These are phyloP conservation scores for Pleurozium schreberi DNA, from an alignment of 225 moss, liverwort and hornwort species.

Conservation along the genomic window DNA sequence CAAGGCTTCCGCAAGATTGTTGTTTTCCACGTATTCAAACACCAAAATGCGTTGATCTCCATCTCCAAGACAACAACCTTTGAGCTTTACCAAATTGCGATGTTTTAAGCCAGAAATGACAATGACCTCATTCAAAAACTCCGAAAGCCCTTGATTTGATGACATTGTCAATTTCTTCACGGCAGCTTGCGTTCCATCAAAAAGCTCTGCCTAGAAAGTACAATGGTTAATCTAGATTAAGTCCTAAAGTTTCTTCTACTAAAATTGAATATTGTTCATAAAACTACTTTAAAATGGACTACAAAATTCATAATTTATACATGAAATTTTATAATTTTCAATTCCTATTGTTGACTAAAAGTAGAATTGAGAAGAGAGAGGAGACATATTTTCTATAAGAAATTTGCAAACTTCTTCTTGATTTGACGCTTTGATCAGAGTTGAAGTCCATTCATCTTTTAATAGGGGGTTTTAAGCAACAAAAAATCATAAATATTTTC, in stretches of 20 bases:
- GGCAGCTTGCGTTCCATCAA: neutral
- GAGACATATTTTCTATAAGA: too few relatives aligned
- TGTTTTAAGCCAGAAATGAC: neutral
- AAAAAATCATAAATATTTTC: neutral
- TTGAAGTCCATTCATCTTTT: too few relatives aligned
- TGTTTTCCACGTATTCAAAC: neutral
- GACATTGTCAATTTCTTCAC: neutral
- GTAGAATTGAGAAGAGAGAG: too few relatives aligned
- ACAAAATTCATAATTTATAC: too few relatives aligned
- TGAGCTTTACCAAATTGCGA: neutral
- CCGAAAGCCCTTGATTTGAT: neutral
- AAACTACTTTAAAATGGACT: neutral
- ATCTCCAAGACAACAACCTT: neutral
- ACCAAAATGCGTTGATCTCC: neutral
- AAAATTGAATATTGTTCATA: neutral
- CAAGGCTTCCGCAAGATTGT: neutral
- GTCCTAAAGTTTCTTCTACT: accelerated
- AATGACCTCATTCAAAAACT: neutral
- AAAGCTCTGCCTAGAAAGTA: neutral
- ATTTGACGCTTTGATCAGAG: too few relatives aligned
- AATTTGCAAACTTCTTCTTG: too few relatives aligned
- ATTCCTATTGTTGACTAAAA: too few relatives aligned
- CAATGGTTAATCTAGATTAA: accelerated
- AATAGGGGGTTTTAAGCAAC: too few relatives aligned
- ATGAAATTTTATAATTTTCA: neutral